Base-by-base conservation (phyloP, 192 early-diverging fungal species). In the Umbelopsis sp. region DNA sequence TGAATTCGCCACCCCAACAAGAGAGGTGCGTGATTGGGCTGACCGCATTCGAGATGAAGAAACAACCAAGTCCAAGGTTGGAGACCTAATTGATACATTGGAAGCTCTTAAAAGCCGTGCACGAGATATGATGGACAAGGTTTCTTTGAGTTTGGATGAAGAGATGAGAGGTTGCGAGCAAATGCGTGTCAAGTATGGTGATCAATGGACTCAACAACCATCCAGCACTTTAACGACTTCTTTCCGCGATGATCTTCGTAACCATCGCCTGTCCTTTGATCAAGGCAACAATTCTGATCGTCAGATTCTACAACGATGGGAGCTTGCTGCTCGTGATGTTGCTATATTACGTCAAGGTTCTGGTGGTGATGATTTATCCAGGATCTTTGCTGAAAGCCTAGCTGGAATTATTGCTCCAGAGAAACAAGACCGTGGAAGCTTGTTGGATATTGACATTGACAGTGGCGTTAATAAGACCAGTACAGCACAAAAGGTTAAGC, bases 131-230 rank as follows among this genome's bases (percentile, higher is more conserved):
- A 80, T 98, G 38, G 87, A 90, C 74, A 86, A 91, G 10, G 74
- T 89, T 26, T 84, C 84, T 5, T 53, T 90, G 69, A 69, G 85
- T 31, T 75, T 98, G 50, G 97, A 98, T 71, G 89, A 92, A 32
- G 97, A 98, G 84, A 92, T 93, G 74, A 85, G 84, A 65, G 93
- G 94, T 38, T 95, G 91, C 76, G 95, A 97, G 62, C 77, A 71
- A 3, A 82, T 90, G 73, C 71, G 92, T 70, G 91, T 94, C n/a
- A 91, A 93, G 67, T 93, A 92, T 74, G 84, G 85, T n/a, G 90
- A 93, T 25, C 84, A 86, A 47, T 97, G 93, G 92, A 88, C 91
- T 36, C 94, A 95, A 68, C 86, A 91, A 74, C 91, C 97, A 3
- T 96, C 96, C 3, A 84, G 85, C 21, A 78, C 85, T 3, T 78